Evolutionary conservation across 2,329 filamentous ascomycete species (phyloP), one percentile per base, ranked within the genome.

Genomic region (Graphilbum fragrans): DNA sequence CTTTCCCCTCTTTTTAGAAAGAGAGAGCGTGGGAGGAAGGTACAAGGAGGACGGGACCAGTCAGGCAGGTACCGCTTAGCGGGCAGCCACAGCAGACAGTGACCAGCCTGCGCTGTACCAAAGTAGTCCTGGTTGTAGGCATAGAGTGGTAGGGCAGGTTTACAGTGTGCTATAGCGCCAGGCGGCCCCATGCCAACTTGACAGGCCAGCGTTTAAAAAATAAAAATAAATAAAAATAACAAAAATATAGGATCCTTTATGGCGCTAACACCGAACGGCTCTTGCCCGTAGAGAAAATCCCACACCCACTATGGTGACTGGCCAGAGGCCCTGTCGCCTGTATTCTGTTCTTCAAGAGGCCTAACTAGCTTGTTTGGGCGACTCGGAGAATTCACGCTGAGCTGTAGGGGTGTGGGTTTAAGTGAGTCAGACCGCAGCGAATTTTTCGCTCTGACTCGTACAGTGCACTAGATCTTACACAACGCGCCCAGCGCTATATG

Each of bases 361-460:
- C 6, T 7, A 16, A 16, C 6, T 31, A 7, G 29, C 6, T 5
- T 5, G 29, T 31, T 31, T 31, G 12, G 29, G 29, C n/a, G n/a
- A n/a, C 25, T 27, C 25, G 7, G 29, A 5, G 8, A 31, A 14
- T 10, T n/a, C n/a, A n/a, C n/a, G n/a, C n/a, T 10, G 29, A 16
- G 29, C 11, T 10, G 3, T 23, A 9, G 16, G 32, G 41, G 41
- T 22, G 41, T 42, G 37, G 22, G 37, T 31, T 22, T 42, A 42
- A 36, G 31, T 42, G 41, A 42, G 41, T 42, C 41, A 42, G 41
- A 39, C 32, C 21, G 23, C 6, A 36, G 18, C 34, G 25, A 42
- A 27, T 32, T 39, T 42, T 41, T 42, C 23, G n/a, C n/a, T n/a
- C n/a, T n/a, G n/a, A n/a, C n/a, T n/a, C n/a, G n/a, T n/a, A n/a